Conservation (phyloP, 164 flowering plant species). For the Magnolia changhungtana region DNA sequence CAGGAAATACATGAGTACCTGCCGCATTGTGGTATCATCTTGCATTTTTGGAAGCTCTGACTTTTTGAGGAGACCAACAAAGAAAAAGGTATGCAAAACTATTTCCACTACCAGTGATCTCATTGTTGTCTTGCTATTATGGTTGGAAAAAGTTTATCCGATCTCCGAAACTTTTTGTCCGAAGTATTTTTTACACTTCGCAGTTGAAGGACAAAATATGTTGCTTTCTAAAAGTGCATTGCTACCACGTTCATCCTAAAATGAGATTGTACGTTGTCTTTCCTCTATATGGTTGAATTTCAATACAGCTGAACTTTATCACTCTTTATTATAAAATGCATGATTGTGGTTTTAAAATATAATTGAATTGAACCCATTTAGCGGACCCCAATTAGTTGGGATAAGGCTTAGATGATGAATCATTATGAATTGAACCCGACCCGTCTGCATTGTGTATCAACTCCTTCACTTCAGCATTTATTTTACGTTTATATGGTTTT, state of each 20-base stretch:
- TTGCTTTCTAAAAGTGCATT: neutral
- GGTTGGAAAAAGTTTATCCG: neutral
- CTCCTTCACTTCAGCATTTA: neutral
- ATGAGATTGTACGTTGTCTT: neutral
- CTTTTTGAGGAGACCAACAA: constrained; percentile 79
- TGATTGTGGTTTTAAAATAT: too few species aligned
- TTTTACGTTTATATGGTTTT: neutral
- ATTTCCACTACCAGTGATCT: neutral
- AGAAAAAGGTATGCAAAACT: constrained; percentile 48
- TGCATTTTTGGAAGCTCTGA: constrained; percentile 97
- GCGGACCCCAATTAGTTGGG: too few species aligned
- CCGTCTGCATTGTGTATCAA: too few species aligned
- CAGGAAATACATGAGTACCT: constrained; percentile 56
- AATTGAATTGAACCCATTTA: too few species aligned
- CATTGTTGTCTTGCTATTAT: neutral
- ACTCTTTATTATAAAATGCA: neutral
- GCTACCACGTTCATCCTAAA: neutral
- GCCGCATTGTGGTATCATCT: constrained; percentile 78
- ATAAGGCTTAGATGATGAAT: too few species aligned
- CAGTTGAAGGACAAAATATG: neutral
- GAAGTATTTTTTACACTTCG: neutral
- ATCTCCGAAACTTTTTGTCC: neutral
- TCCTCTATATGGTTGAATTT: neutral
- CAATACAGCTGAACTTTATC: neutral
- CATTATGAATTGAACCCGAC: too few species aligned